Evolutionary conservation across 73 alveolate genomes (phyloP).

Genomic region (Paramecium primaurelia): DNA sequence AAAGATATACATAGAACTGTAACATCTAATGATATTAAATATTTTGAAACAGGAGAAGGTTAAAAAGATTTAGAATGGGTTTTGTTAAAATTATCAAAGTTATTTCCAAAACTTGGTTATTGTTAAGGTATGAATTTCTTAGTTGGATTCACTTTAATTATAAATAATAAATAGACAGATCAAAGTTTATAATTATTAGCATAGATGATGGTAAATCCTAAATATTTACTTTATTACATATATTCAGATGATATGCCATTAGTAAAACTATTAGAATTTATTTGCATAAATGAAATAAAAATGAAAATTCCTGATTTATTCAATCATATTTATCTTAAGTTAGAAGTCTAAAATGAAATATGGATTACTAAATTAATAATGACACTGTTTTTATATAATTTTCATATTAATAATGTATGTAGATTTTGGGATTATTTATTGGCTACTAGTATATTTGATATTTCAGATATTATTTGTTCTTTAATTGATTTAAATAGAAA

Average conservation of each 20-base stretch:
- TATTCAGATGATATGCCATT: not conserved
- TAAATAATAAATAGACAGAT: not conserved
- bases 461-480: not conserved
- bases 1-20: not conserved
- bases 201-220: not conserved
- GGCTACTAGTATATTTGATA: not conserved
- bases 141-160: slow-evolving; percentile 6
- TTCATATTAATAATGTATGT: not conserved
- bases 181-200: not conserved
- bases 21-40: not conserved
- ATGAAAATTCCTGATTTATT: not conserved
- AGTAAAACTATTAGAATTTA: not conserved
- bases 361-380: slow-evolving; percentile 28
- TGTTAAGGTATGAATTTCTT: slow-evolving; percentile 39
- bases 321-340: not conserved
- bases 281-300: not conserved
- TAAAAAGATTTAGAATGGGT: not conserved
- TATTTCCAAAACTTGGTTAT: not conserved
- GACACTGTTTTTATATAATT: slow-evolving; percentile 7
- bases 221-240: not conserved
- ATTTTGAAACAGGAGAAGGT: not conserved
- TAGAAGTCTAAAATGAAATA: not conserved
- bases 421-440: slow-evolving; percentile 35
- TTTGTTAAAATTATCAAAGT: not conserved
- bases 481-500: not conserved